Base-by-base conservation (phyloP, 1,139 yeast genomes). In the Suhomyces kunorum region DNA sequence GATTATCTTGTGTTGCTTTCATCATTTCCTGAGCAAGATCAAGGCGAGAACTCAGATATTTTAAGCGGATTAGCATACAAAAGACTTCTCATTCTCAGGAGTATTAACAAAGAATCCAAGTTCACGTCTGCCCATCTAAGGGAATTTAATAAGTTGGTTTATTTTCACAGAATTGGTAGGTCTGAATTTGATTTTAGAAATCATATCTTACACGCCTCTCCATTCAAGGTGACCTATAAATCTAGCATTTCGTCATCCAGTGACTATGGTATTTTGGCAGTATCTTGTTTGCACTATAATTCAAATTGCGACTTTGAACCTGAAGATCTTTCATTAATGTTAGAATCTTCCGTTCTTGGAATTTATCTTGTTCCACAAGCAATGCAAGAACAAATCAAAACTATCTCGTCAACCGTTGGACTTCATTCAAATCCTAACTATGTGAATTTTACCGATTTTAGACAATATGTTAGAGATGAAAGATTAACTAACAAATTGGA, bases 271-370 rank as follows among this genome's bases (percentile, higher is more conserved):
- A 53, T 77, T 4, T 49, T 61, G 26, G 65, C 66, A 3, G 59
- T 74, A 1, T 50, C 70, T 0, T 54, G 74, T 3, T 48, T 75
- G 14, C 71, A 72, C 38, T 58, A 64, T 38, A 64, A 43, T 2
- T 14, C 42, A 5, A 44, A 62, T 27, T 49, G 78, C 27, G 50
- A 64, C 36, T 51, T 54, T 11, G 8, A 29, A 7, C n/a, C 7
- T 12, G 59, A 57, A 1, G 82, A 78, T 49, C 42, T 80, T 1
- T 50, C 58, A 8, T 55, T 62, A 8, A 65, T 79, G 48, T 46
- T 81, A 8, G 87, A 81, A 44, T 73, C 81, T 1, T 70, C 82
- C 0, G 64, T 80, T 3, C 75, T 80, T 39, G 84, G 78, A 0
- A 36, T 81, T 0, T 71, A 72, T 44, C 50, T 66, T 0, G 53